A percentile compares a stretch with the other conserved stretches of the same genome.
These are phyloP conservation scores for Penstemon davidsonii DNA, from an alignment of 257 asterid genomes.

Conservation along the genomic window DNA sequence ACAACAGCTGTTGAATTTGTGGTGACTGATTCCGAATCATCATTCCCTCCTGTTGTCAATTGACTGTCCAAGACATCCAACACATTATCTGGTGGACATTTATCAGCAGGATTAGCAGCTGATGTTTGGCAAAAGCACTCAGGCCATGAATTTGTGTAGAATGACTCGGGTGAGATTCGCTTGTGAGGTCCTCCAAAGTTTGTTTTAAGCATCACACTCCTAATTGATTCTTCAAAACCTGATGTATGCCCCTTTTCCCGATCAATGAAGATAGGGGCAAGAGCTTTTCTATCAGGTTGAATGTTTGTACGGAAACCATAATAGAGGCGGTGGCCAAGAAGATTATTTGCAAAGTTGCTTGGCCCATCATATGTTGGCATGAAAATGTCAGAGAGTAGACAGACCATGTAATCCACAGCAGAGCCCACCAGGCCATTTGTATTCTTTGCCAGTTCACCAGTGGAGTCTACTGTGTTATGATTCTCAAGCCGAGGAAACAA, in stretches of 20 bases:
- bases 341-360: slow-evolving; percentile 93
- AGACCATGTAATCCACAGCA: slow-evolving; percentile 98
- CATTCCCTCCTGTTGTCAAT: slow-evolving; percentile 34
- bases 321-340: slow-evolving; percentile 96
- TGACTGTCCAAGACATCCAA: slow-evolving; percentile 51
- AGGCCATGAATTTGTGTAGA: slow-evolving; percentile 94
- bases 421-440: slow-evolving; percentile 78
- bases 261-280: slow-evolving; percentile 76
- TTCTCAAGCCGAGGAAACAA: slow-evolving; percentile 87
- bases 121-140: slow-evolving; percentile 88
- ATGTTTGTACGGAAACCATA: slow-evolving; percentile 92
- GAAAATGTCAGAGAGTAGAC: slow-evolving; percentile 90
- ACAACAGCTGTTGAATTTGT: slow-evolving; percentile 42
- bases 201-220: slow-evolving; percentile 70
- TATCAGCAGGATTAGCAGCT: slow-evolving; percentile 63
- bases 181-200: slow-evolving; percentile 91
- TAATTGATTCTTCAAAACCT: slow-evolving; percentile 73
- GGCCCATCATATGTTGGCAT: slow-evolving; percentile 99
- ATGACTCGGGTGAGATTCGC: slow-evolving; percentile 81
- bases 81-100: slow-evolving; percentile 65
- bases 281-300: slow-evolving; percentile 81
- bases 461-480: slow-evolving; percentile 68
- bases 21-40: slow-evolving; percentile 31
- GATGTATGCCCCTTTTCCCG: slow-evolving; percentile 70
- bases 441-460: slow-evolving; percentile 50